Base-by-base conservation (phyloP, 805 yeast species). In the Vanderwaltozyma yarrowii region DNA sequence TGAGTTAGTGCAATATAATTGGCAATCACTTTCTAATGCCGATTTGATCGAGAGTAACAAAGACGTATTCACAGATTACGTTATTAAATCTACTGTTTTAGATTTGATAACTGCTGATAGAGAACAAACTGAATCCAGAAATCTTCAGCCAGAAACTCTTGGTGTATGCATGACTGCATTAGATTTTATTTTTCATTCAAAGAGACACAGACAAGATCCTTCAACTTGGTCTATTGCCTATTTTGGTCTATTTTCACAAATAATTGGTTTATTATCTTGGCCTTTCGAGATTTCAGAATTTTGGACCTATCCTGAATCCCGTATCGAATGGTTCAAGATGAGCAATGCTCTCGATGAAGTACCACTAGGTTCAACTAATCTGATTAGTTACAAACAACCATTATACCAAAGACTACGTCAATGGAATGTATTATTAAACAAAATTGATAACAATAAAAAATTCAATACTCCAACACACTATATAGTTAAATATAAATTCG, bases 381-480 rank as follows among this genome's bases (percentile, higher is more conserved):
- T 58, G 33, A 48, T 51, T 27, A 58, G 62, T 39, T 56, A 56
- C 29, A 56, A 52, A 35, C 47, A 48, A 29, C 63, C 63, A 3
- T 38, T 56, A 21, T 46, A 50, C 9, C 56, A 52, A 33, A 44
- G 49, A 24, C 37, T 57, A n/a, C 57, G 60, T 28, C 53, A 52
- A 31, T 51, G 61, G 55, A 57, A 58, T 35, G 54, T 42, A 9
- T 29, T 51, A 12, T 37, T 58, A 14, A 34, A 42, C 13, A 39
- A 32, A 4, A 36, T 54, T 3, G 43, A 46, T 4, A 44, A 43
- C 12, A 51, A 56, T 31, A 40, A 49, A 10, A 42, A 42, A 17
- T 38, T 56, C n/a, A 49, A 48, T 28, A 53, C 60, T 5, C 53
- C 53, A 11, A 15, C 29, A 13, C 52, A 49, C 34, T 56, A 47